phyloP scores from a whole-genome alignment of 345 rosid species.

The Melaleuca quinquenervia region DNA sequence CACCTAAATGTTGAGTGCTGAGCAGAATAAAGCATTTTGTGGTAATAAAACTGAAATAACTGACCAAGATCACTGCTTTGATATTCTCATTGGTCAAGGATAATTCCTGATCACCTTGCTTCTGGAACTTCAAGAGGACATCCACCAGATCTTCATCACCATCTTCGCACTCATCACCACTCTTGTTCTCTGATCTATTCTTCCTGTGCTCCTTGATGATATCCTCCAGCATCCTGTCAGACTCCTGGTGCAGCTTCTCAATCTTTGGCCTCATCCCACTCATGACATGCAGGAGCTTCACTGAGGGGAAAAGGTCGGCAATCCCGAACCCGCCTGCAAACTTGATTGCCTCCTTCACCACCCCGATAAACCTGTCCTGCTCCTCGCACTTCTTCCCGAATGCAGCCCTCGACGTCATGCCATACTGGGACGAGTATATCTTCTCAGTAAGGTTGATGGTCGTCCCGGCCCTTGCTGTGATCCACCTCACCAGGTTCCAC shows the following conservation, averaged over 20 bases:
- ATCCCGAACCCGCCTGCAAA: background rate
- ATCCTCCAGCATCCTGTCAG: background rate
- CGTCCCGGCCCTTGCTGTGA: background rate
- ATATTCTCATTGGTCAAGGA: constrained; percentile 5
- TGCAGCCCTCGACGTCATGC: background rate
- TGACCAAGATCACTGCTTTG: constrained; percentile 21
- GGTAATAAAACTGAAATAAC: background rate
- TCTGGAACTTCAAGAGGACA: constrained; percentile 1
- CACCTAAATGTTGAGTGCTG: background rate
- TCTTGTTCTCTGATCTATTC: background rate
- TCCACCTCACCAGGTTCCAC: background rate
- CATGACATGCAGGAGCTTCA: constrained; percentile 4
- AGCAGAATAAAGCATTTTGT: background rate
- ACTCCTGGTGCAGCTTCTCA: background rate
- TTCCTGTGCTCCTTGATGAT: constrained; percentile 5
- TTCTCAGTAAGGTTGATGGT: constrained; percentile 3
- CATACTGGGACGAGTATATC: background rate
- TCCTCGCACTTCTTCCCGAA: constrained; percentile 9
- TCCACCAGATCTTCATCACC: constrained; percentile 8
- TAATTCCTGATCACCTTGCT: background rate
- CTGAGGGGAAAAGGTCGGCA: constrained; percentile 7
- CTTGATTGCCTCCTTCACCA: background rate
- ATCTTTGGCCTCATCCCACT: background rate
- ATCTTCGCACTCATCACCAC: background rate
- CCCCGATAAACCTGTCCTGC: constrained; percentile 1